Base-by-base conservation (phyloP, 2,329 filamentous ascomycete species). In the Aspergillus fructus region DNA sequence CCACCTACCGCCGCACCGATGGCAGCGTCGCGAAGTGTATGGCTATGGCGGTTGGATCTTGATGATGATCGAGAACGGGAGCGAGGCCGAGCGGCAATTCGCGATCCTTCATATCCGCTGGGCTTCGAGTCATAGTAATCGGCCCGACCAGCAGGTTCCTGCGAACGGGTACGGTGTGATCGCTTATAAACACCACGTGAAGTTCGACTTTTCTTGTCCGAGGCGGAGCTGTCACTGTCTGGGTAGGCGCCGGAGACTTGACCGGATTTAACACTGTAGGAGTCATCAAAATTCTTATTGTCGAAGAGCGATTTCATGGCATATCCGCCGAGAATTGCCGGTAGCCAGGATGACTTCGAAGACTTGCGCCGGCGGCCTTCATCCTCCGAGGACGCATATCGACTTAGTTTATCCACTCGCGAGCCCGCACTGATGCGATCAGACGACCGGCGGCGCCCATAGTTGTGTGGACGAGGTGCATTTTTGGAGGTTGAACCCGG, bases 381-480 rank as follows among this genome's bases (percentile, higher is more conserved):
- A 23, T 79, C 78, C 41, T 81, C 79, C 1, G 81, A 83, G 7
- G 79, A 78, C 33, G 75, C 76, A 61, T 87, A 86, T 45, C 85
- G 80, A 55, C 76, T 82, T n/a, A 81, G 74, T 67, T 88, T 88
- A 64, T 84, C 82, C 7, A 88, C 78, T 19, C 84, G 78, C 8
- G 70, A 71, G 39, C 68, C 71, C 54, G 68, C 73, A 37, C 73
- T 76, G 54, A 74, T 70, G 43, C 75, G 74, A 59, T 83, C 81
- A 55, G 74, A 72, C 3, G 80, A 82, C 46, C 76, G 72, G 61
- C 80, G 71, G 43, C 67, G 65, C 57, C 79, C 72, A 66, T 84
- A 84, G 63, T 85, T 75, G 65, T 88, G 85, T 62, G 82, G 83
- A 52, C 85, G 78, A 5, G 85, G 85, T 0, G 85, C 85, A 67